Evolutionary conservation across 1,284 basidiomycete species (phyloP).

Genomic region (Ganoderma sp.): DNA sequence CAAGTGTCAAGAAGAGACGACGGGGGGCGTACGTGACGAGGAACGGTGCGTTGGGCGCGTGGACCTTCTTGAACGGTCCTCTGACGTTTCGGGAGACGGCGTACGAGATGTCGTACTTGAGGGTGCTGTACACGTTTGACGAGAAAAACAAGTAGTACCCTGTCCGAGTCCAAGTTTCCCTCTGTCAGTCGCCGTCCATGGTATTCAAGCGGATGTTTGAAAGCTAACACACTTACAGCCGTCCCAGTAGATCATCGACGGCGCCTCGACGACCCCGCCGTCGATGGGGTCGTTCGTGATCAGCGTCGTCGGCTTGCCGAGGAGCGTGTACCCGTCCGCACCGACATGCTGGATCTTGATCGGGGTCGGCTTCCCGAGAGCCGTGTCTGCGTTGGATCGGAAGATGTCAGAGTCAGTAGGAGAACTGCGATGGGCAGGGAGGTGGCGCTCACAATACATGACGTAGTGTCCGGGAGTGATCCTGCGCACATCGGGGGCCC

Average conservation of each 20-base stretch:
- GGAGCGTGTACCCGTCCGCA: conserved; percentile 30
- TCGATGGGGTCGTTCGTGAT: conserved; percentile 24
- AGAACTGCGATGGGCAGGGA: neutral
- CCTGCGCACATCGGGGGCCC: conserved; percentile 16
- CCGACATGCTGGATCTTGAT: conserved; percentile 28
- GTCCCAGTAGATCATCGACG: conserved; percentile 20
- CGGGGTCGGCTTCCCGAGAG: conserved; percentile 22
- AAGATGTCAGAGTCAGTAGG: conserved; percentile 3
- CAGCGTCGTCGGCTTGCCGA: conserved; percentile 28
- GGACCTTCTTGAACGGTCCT: conserved; percentile 34
- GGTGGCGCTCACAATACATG: conserved; percentile 14
- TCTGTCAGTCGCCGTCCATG: too few relatives aligned
- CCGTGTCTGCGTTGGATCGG: conserved; percentile 14
- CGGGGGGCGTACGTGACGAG: neutral
- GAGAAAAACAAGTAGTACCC: conserved; percentile 34
- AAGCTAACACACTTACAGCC: conserved; percentile 11
- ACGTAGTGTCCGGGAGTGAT: conserved; percentile 13
- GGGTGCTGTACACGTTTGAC: conserved; percentile 32
- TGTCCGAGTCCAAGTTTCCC: neutral
- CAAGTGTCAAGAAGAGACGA: too few relatives aligned
- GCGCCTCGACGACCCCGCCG: conserved; percentile 36
- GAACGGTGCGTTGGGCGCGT: conserved; percentile 15
- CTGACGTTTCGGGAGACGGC: conserved; percentile 31
- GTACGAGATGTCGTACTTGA: conserved; percentile 34
- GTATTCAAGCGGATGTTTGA: too few relatives aligned